Percentiles rank a stretch among this genome's conserved stretches.
These are phyloP conservation scores for Eucalyptus curtisii DNA, from an alignment of 345 rosid species.

Conservation along the genomic window DNA sequence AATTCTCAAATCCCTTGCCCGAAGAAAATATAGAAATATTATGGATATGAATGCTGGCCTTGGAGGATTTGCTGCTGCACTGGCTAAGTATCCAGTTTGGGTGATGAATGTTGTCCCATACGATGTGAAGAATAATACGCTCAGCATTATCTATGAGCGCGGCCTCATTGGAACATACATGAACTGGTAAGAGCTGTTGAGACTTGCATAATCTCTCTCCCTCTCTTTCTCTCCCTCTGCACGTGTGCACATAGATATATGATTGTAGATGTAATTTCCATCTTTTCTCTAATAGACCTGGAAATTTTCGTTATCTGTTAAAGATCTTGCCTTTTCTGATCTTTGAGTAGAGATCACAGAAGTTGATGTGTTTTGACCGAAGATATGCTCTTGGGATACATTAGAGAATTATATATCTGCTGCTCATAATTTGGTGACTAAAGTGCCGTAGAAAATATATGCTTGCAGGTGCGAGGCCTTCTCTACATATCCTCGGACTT, in stretches of 20 bases:
- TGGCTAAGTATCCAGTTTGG: conserved; percentile 42
- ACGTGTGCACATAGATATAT: neutral
- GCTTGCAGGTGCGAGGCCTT: conserved; percentile 49
- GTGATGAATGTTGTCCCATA: conserved; percentile 60
- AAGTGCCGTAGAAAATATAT: neutral
- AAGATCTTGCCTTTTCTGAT: neutral
- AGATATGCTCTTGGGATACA: neutral
- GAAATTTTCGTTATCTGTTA: neutral
- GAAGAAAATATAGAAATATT: conserved; percentile 40
- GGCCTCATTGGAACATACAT: conserved; percentile 67
- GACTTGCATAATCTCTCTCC: neutral
- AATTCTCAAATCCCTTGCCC: conserved; percentile 22
- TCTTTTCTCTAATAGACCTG: neutral
- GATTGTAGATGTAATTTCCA: neutral
- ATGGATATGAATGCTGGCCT: conserved; percentile 70
- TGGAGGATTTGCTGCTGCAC: conserved; percentile 65
- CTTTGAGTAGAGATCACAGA: neutral
- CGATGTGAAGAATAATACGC: conserved; percentile 30
- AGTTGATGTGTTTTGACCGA: neutral
- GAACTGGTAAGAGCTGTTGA: conserved; percentile 42
- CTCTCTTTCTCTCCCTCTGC: neutral
- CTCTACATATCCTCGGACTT: conserved; percentile 54
- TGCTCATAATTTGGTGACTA: neutral
- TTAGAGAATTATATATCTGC: neutral
- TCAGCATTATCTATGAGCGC: conserved; percentile 49